These are phyloP conservation scores for Populus simonii DNA, from an alignment of 345 rosid genomes.

Conservation along the genomic window DNA sequence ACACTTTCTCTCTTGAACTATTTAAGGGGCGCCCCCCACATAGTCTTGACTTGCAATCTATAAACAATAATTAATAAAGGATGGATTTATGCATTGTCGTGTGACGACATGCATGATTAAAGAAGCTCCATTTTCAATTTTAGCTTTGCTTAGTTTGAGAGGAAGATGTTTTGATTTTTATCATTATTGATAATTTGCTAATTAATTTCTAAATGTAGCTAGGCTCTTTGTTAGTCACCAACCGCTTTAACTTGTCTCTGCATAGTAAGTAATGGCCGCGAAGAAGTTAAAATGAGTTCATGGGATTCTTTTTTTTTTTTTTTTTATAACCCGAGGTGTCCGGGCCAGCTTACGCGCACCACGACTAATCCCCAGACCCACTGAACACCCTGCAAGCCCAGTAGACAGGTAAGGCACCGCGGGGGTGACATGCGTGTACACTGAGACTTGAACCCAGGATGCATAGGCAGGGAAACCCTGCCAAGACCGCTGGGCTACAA, in stretches of 20 bases:
- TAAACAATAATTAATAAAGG: constrained; percentile 3
- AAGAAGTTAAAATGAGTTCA: too few species aligned
- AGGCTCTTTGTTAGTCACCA: neutral
- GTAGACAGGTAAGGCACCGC: too few species aligned
- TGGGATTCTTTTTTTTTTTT: fast-evolving
- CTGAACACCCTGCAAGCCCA: too few species aligned
- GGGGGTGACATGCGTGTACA: too few species aligned
- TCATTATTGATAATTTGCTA: neutral
- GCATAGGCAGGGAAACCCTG: too few species aligned
- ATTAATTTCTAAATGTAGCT: neutral
- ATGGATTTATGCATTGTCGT: neutral
- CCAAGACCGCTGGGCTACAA: too few species aligned
- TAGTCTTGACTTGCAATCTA: constrained; percentile 16
- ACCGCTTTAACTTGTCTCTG: neutral
- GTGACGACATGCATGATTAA: constrained; percentile 26
- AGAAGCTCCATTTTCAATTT: constrained; percentile 3
- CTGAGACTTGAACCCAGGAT: too few species aligned
- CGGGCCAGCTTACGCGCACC: too few species aligned
- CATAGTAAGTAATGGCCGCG: neutral
- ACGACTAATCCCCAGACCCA: too few species aligned
- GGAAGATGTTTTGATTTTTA: neutral
- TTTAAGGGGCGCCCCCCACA: neutral
- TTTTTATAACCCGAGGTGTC: too few species aligned
- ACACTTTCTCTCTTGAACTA: constrained; percentile 15
- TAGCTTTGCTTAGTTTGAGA: constrained; percentile 25